Evolutionary conservation across 148 eudicot genomes (phyloP).

Genomic region (Selenicereus undatus): DNA sequence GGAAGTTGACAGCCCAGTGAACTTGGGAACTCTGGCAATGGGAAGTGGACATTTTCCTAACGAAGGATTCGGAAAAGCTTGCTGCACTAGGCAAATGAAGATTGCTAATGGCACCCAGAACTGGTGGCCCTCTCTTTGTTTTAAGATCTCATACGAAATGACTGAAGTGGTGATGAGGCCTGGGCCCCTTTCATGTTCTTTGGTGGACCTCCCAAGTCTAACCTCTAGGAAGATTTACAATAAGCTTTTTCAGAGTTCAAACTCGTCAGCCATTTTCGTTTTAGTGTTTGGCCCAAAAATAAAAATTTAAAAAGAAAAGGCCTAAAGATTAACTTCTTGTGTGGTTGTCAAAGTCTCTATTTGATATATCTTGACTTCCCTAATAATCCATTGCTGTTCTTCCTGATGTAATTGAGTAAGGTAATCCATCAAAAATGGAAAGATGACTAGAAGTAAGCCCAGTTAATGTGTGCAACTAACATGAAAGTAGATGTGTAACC

Average conservation of each 20-base stretch:
- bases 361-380: background rate
- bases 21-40: constrained; percentile 3
- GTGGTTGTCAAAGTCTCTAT: no score
- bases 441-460: background rate
- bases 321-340: background rate
- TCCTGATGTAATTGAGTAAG: no score
- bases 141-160: background rate
- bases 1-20: constrained; percentile 8
- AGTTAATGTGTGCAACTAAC: background rate
- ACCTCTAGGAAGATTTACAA: background rate
- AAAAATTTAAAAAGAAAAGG: background rate
- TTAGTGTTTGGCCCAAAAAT: background rate
- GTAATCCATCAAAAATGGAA: no score
- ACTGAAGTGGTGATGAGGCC: background rate
- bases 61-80: background rate
- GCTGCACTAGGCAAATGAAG: background rate
- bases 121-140: constrained; percentile 5
- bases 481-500: background rate
- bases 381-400: background rate
- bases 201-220: constrained; percentile 21
- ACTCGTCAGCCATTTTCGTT: background rate
- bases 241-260: background rate
- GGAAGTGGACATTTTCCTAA: constrained; percentile 15
- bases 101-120: background rate
- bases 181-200: constrained; percentile 10